Conservation (phyloP, 441 rosid genomes). For the Euphorbia schlechtendalii region DNA sequence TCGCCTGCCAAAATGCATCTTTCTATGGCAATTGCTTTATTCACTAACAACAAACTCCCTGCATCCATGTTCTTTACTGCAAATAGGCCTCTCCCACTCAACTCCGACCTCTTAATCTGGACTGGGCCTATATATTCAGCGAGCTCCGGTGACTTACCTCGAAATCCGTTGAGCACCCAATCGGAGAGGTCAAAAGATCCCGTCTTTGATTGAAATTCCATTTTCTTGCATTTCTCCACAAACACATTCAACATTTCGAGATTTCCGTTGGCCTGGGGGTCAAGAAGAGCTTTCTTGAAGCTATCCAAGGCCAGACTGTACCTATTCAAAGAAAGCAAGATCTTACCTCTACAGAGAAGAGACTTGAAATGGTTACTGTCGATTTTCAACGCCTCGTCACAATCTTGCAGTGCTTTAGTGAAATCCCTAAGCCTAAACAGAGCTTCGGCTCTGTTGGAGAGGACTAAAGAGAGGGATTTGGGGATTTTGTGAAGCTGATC, state of each 20-base stretch:
- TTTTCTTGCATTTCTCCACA: conserved; percentile 69
- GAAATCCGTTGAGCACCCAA: conserved; percentile 66
- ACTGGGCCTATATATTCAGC: conserved; percentile 65
- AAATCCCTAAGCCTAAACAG: conserved; percentile 38
- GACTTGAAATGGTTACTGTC: conserved; percentile 74
- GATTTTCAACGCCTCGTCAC: conserved; percentile 50
- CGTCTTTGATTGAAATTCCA: conserved; percentile 63
- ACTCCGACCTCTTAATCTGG: conserved; percentile 50
- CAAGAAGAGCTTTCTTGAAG: conserved; percentile 50
- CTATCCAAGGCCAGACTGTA: conserved; percentile 62
- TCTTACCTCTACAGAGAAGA: conserved; percentile 71
- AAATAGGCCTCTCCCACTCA: conserved; percentile 81
- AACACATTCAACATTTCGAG: conserved; percentile 44
- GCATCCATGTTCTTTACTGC: conserved; percentile 58
- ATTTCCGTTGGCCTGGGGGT: conserved; percentile 48
- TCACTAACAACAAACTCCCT: conserved; percentile 55
- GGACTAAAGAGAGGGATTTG: conserved; percentile 58
- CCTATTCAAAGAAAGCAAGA: conserved; percentile 51
- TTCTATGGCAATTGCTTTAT: conserved; percentile 66
- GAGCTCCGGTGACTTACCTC: conserved; percentile 57
- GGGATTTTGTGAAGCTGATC: conserved; percentile 33
- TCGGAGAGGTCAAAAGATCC: conserved; percentile 79
- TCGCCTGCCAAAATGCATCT: conserved; percentile 63
- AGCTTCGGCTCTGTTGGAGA: conserved; percentile 77
- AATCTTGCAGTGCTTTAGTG: conserved; percentile 47